Percentiles rank a stretch among this genome's conserved stretches.
These are phyloP conservation scores for Periconia digitata DNA, from an alignment of 2,329 filamentous ascomycete genomes.

Conservation along the genomic window DNA sequence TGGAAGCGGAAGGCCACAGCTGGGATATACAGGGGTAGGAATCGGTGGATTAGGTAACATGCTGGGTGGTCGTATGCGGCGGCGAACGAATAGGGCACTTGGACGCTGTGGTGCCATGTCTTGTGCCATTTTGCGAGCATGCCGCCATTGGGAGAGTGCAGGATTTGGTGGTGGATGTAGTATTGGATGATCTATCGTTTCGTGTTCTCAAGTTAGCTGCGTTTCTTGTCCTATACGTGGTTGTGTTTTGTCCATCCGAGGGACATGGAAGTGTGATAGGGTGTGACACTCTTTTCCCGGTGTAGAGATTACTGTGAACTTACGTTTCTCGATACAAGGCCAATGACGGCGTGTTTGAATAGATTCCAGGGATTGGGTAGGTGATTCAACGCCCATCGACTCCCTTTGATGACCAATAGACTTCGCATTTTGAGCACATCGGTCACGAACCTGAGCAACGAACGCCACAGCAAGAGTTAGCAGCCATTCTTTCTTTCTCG, in stretches of 20 bases:
- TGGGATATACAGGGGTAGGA: conserved; percentile 67
- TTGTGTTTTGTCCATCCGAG: too few species aligned
- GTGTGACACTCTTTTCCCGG: too few species aligned
- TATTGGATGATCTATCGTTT: conserved; percentile 64
- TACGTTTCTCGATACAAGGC: conserved; percentile 60
- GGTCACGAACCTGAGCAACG: conserved; percentile 45
- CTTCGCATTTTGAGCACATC: conserved; percentile 56
- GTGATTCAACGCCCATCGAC: conserved; percentile 60
- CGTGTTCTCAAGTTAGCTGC: not conserved
- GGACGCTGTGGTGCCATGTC: conserved; percentile 61
- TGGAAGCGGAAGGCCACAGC: conserved; percentile 68
- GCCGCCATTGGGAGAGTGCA: conserved; percentile 57
- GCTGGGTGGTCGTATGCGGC: conserved; percentile 70
- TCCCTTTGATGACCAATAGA: conserved; percentile 60
- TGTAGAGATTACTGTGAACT: conserved; percentile 24
- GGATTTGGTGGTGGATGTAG: conserved; percentile 68
- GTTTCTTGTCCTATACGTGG: too few species aligned
- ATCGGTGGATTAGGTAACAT: conserved; percentile 63
- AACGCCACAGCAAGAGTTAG: not conserved
- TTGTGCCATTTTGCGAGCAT: conserved; percentile 46
- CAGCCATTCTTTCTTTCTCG: not conserved
- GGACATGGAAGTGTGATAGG: too few species aligned
- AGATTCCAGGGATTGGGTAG: conserved; percentile 66
- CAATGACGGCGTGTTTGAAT: conserved; percentile 56
- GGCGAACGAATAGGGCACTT: conserved; percentile 62